Base-by-base conservation (phyloP, 2,329 filamentous ascomycete genomes). In the Monilinia vaccinii-corymbosi region DNA sequence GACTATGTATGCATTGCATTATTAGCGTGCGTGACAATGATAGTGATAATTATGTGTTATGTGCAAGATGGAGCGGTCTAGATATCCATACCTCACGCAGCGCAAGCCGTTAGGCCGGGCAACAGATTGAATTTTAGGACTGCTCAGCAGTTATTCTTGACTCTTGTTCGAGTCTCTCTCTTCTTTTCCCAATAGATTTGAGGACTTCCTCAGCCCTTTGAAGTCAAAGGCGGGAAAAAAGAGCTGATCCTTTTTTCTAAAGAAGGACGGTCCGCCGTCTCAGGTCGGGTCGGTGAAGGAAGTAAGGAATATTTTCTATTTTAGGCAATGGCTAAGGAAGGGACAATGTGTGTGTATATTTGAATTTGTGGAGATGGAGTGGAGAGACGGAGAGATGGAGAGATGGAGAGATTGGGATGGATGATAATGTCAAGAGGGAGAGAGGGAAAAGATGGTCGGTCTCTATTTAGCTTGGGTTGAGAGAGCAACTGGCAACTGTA, bases 81-180 rank as follows among this genome's bases (percentile, higher is more conserved):
- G 36, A 51, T n/a, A 18, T 45, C 16, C 77, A 68, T 74, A 91
- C 88, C 87, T 91, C 86, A 86, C 86, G 86, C 86, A 90, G 85
- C 81, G 85, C 86, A 87, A 89, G 85, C 86, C 84, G 85, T 83
- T 81, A 82, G 84, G 87, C 86, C 87, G 87, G 88, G 87, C 85
- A 80, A 77, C 69, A 16, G 71, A 18, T 66, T 65, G 72, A 64
- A 67, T 69, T 40, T 70, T 71, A 69, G 70, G 64, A 72, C 76
- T 76, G 71, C 75, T 79, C 79, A 81, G 77, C 77, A 75, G 74
- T 71, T 65, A 70, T 70, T n/a, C n/a, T n/a, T 70, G 77, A 76
- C 74, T 74, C 74, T 69, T 67, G 67, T 34, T 66, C 53, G 64
- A 71, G 68, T 62, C 67, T 64, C 60, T 56, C 40, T 59, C 64